A percentile compares a stretch with the other conserved stretches of the same genome.
Evolutionary conservation across 192 early-diverging fungal species (phyloP).

Genomic region (Umbelopsis ramanniana): DNA sequence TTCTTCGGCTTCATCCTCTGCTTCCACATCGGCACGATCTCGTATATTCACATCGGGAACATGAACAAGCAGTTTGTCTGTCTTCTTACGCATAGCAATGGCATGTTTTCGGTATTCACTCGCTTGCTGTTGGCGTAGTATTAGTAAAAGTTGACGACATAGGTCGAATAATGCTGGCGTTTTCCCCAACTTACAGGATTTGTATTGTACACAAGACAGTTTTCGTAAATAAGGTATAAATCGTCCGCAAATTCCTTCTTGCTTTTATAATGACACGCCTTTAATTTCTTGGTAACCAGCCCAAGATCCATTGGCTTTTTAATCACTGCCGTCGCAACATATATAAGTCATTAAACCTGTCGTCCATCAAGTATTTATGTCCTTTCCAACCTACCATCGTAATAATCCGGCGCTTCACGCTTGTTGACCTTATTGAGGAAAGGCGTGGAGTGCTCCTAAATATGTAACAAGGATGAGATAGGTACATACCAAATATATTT

Average conservation of each 20-base stretch:
- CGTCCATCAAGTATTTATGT: too few relatives aligned
- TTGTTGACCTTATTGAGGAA: constrained; percentile 89
- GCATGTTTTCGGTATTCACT: constrained; percentile 89
- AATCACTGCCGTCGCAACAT: constrained; percentile 64
- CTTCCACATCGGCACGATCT: constrained; percentile 56
- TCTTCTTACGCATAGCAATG: constrained; percentile 77
- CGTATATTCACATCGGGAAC: constrained; percentile 85
- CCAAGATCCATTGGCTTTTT: constrained; percentile 95
- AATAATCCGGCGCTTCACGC: constrained; percentile 92
- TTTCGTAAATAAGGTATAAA: constrained; percentile 87
- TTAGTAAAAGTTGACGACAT: neutral
- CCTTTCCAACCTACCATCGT: constrained; percentile 58
- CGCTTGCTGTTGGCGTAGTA: constrained; percentile 46
- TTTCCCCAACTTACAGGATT: constrained; percentile 55
- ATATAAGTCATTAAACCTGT: too few relatives aligned
- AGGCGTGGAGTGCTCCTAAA: constrained; percentile 77
- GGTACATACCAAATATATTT: neutral
- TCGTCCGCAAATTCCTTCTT: constrained; percentile 91
- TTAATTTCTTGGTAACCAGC: constrained; percentile 88
- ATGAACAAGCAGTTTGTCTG: constrained; percentile 71
- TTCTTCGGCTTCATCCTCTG: constrained; percentile 64
- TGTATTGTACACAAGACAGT: constrained; percentile 92
- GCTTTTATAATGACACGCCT: constrained; percentile 77
- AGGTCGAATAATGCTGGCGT: too few relatives aligned
- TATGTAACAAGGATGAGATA: neutral